These are phyloP conservation scores for Yamadazyma sp. DNA, from an alignment of 805 yeast genomes.

Conservation along the genomic window DNA sequence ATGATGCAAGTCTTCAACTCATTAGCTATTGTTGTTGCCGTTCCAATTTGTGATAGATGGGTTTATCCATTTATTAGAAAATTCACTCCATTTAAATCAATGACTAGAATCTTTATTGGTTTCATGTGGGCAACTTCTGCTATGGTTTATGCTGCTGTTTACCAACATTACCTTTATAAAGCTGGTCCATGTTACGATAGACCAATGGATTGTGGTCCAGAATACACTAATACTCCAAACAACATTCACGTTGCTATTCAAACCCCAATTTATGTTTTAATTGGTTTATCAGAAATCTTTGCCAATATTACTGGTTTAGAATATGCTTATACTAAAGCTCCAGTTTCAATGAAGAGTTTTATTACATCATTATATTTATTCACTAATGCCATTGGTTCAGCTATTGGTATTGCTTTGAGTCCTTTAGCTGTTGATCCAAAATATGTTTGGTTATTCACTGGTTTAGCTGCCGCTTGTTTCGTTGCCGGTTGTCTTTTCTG, in stretches of 20 bases:
- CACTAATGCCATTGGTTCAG: constrained; percentile 75
- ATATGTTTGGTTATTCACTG: constrained; percentile 65
- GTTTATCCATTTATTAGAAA: constrained; percentile 46
- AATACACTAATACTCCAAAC: constrained; percentile 42
- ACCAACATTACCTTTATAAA: constrained; percentile 65
- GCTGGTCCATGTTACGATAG: constrained; percentile 71
- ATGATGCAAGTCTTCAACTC: constrained; percentile 75
- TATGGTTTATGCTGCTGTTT: constrained; percentile 74
- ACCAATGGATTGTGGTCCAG: constrained; percentile 54
- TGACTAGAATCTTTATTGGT: constrained; percentile 68
- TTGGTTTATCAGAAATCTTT: constrained; percentile 73
- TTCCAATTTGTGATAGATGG: constrained; percentile 65
- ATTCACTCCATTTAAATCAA: constrained; percentile 59
- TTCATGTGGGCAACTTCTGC: constrained; percentile 62
- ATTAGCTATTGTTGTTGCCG: constrained; percentile 69
- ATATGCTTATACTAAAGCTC: constrained; percentile 83
- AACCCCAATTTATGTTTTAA: constrained; percentile 67
- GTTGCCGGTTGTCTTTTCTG: constrained; percentile 62
- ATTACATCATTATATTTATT: constrained; percentile 64
- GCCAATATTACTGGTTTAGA: constrained; percentile 81
- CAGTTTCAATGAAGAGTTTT: constrained; percentile 62
- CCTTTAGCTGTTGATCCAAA: constrained; percentile 68
- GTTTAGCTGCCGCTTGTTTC: constrained; percentile 57
- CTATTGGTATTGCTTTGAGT: constrained; percentile 69
- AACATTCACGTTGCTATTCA: constrained; percentile 67